Evolutionary conservation across 2,329 filamentous ascomycete genomes (phyloP).

Genomic region (Aureobasidium sp.): DNA sequence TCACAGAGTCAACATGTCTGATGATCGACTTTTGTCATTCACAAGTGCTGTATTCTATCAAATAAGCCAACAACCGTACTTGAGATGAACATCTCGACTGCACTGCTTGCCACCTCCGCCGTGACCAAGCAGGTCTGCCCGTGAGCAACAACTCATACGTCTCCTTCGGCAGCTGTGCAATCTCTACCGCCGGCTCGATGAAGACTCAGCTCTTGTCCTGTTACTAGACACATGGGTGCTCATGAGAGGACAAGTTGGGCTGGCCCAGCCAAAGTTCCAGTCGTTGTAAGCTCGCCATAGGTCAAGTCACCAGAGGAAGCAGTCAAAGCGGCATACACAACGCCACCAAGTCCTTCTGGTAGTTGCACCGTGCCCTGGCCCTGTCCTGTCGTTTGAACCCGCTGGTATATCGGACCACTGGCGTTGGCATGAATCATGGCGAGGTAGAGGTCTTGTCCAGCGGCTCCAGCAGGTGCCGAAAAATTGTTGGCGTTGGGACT

Average conservation of each 20-base stretch:
- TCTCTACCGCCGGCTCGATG: background rate
- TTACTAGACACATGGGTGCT: background rate
- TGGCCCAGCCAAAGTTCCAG: constrained; percentile 19
- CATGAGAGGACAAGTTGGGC: constrained; percentile 20
- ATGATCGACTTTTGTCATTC: background rate
- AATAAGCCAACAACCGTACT: too few species aligned
- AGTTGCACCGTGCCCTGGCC: constrained; percentile 17
- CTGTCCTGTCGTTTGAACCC: constrained; percentile 16
- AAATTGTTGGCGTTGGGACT: constrained; percentile 15
- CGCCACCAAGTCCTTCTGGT: constrained; percentile 18
- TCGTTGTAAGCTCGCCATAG: constrained; percentile 16
- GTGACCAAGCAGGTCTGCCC: background rate
- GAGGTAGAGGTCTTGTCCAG: constrained; percentile 18
- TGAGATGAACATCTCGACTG: too few species aligned
- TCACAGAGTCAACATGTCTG: background rate
- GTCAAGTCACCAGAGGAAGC: constrained; percentile 18
- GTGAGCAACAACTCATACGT: background rate
- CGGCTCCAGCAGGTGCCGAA: constrained; percentile 16
- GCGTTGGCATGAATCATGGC: constrained; percentile 19
- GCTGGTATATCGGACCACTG: constrained; percentile 17
- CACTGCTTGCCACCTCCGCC: too few species aligned
- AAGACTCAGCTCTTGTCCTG: background rate
- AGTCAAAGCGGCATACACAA: constrained; percentile 18
- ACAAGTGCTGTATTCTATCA: background rate
- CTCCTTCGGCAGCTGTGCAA: background rate